These are phyloP conservation scores for Stemphylium vesicarium DNA, from an alignment of 2,329 filamentous ascomycete species.

Conservation along the genomic window DNA sequence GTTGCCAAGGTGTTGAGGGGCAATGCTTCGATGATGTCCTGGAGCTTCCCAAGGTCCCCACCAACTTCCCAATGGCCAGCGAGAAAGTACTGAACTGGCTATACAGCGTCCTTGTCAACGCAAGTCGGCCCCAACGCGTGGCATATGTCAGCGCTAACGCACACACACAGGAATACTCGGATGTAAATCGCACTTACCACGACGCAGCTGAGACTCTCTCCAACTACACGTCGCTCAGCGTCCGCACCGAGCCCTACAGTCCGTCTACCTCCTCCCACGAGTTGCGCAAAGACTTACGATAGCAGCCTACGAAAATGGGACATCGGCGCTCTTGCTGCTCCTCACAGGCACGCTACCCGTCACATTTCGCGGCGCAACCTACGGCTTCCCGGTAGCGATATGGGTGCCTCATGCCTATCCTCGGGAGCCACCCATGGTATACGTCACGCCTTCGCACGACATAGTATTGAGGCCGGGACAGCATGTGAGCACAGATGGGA, in stretches of 20 bases:
- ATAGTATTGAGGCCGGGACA: slow-evolving; percentile 93
- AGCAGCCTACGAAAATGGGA: slow-evolving; percentile 85
- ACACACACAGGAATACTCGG: slow-evolving; percentile 77
- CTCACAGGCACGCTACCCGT: slow-evolving; percentile 91
- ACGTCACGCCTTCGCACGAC: slow-evolving; percentile 84
- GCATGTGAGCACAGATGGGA: slow-evolving; percentile 91
- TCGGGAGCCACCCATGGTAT: slow-evolving; percentile 80
- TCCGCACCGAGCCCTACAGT: slow-evolving; percentile 96
- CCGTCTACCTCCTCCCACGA: slow-evolving; percentile 44
- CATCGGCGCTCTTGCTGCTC: slow-evolving; percentile 83
- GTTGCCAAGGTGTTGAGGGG: slow-evolving; percentile 31
- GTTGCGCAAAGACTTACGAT: slow-evolving; percentile 23
- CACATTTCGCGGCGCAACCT: slow-evolving; percentile 83
- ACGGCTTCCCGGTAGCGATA: slow-evolving; percentile 88
- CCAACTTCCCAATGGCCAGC: slow-evolving; percentile 65
- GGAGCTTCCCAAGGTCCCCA: slow-evolving; percentile 5
- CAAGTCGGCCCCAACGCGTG: slow-evolving; percentile 10
- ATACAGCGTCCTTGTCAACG: slow-evolving; percentile 78
- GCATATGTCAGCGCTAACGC: neutral
- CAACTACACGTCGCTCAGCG: slow-evolving; percentile 78
- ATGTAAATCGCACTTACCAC: slow-evolving; percentile 90
- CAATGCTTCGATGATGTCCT: slow-evolving; percentile 4
- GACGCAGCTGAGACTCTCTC: slow-evolving; percentile 85
- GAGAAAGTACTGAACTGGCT: slow-evolving; percentile 95
- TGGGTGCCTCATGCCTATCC: slow-evolving; percentile 95